phyloP scores from a whole-genome alignment of 192 early-diverging fungal genomes.

The Coemansia sp. region DNA sequence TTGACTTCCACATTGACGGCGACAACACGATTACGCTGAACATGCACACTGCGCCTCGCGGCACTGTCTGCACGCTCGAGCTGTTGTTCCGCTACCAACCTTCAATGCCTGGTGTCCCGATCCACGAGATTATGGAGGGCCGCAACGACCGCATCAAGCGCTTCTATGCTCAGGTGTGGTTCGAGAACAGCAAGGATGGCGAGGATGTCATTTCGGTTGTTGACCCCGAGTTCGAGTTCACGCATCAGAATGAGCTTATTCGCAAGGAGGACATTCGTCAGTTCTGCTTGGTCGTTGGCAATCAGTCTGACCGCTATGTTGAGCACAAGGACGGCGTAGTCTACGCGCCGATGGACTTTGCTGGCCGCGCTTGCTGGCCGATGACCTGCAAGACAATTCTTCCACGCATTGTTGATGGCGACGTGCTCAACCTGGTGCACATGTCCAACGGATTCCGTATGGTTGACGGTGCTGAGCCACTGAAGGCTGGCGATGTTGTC shows the following conservation, averaged over 20 bases:
- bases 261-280: constrained; percentile 92
- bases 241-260: constrained; percentile 66
- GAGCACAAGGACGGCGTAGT: constrained; percentile 88
- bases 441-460: constrained; percentile 92
- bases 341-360: constrained; percentile 70
- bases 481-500: constrained; percentile 80
- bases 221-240: constrained; percentile 69
- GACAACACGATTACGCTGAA: constrained; percentile 58
- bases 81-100: constrained; percentile 83
- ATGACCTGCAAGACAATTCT: constrained; percentile 86
- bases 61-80: constrained; percentile 67
- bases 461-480: constrained; percentile 66
- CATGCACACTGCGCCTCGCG: constrained; percentile 54
- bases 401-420: constrained; percentile 91
- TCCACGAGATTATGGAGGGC: constrained; percentile 61
- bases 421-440: constrained; percentile 88
- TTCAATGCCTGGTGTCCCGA: constrained; percentile 71
- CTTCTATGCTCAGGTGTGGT: constrained; percentile 86
- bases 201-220: constrained; percentile 56
- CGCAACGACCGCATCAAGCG: constrained; percentile 75
- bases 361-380: constrained; percentile 71
- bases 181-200: constrained; percentile 53
- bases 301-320: constrained; percentile 82
- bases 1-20: constrained; percentile 50
- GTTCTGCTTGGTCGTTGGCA: constrained; percentile 56